Evolutionary conservation across 2,329 filamentous ascomycete species (phyloP).

Genomic region (Chaetomiaceae sp.): DNA sequence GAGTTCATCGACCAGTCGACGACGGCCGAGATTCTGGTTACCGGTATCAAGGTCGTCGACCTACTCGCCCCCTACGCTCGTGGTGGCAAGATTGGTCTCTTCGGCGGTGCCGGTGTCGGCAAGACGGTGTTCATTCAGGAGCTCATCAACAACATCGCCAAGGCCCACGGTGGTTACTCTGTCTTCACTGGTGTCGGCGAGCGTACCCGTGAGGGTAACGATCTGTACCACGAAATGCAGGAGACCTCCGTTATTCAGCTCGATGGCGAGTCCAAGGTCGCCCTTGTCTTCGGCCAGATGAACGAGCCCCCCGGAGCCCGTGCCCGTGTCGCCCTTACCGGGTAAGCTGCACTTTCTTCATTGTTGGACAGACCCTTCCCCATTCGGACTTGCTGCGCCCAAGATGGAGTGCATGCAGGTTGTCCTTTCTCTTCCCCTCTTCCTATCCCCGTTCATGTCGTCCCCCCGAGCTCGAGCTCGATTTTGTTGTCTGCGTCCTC

Average conservation of each 20-base stretch:
- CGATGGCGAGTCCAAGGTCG: conserved; percentile 98
- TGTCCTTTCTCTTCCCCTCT: no score
- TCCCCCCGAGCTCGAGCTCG: no score
- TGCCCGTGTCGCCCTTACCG: conserved; percentile 98
- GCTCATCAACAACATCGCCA: conserved; percentile 99
- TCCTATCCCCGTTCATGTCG: no score
- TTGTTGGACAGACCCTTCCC: conserved; percentile 28
- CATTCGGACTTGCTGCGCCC: not conserved
- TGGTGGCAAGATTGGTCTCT: conserved; percentile 99
- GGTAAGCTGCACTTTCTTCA: conserved; percentile 28
- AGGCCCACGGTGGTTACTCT: conserved; percentile 99
- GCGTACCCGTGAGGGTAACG: conserved; percentile 99
- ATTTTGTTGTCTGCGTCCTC: no score
- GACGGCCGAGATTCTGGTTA: conserved; percentile 90
- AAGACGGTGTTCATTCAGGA: conserved; percentile 99
- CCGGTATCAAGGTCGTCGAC: conserved; percentile 99
- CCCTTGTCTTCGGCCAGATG: conserved; percentile 99
- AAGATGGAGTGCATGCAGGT: no score
- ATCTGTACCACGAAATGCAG: conserved; percentile 99
- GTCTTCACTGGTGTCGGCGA: conserved; percentile 99
- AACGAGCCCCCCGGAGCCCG: conserved; percentile 99
- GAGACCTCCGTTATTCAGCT: conserved; percentile 99
- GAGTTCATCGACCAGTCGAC: conserved; percentile 94
- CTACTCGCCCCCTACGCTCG: conserved; percentile 97
- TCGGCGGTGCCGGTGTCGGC: conserved; percentile 99